phyloP scores from a whole-genome alignment of 208 protist species.

The Strigomonas galati region DNA sequence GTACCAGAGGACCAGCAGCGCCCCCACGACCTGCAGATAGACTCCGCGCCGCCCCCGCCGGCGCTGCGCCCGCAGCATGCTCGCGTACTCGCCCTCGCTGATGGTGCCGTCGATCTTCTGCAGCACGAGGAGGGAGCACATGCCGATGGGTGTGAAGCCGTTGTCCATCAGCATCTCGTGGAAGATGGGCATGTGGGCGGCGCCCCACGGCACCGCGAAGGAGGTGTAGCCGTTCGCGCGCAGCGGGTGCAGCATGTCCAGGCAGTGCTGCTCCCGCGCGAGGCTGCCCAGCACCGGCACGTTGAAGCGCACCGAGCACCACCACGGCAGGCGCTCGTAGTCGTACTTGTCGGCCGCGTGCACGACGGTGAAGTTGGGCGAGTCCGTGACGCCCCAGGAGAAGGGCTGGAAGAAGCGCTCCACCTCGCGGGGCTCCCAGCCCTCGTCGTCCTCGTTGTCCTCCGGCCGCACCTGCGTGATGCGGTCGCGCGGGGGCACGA shows the following conservation, averaged over 20 bases:
- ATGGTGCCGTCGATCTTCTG: slow-evolving; percentile 60
- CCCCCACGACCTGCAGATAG: slow-evolving; percentile 23
- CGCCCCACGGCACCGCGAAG: slow-evolving; percentile 85
- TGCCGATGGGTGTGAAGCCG: slow-evolving; percentile 62
- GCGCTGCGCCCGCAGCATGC: slow-evolving; percentile 41
- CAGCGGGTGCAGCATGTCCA: slow-evolving; percentile 71
- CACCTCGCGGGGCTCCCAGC: slow-evolving; percentile 78
- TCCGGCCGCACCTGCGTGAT: slow-evolving; percentile 27
- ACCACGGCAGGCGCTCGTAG: slow-evolving; percentile 79
- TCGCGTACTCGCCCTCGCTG: slow-evolving; percentile 66
- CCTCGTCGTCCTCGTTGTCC: slow-evolving; percentile 75
- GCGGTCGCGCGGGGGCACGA: slow-evolving; percentile 56
- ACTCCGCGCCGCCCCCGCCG: slow-evolving; percentile 21
- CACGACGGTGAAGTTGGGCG: slow-evolving; percentile 68
- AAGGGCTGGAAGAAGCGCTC: slow-evolving; percentile 81
- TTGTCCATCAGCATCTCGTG: slow-evolving; percentile 85
- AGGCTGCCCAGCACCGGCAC: slow-evolving; percentile 63
- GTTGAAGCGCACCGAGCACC: slow-evolving; percentile 78
- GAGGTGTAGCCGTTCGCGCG: slow-evolving; percentile 58
- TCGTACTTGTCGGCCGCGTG: slow-evolving; percentile 88
- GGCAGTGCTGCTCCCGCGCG: slow-evolving; percentile 71
- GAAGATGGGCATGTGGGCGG: slow-evolving; percentile 82
- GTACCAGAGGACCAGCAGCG: slow-evolving; percentile 22
- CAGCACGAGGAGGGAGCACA: slow-evolving; percentile 66
- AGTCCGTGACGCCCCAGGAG: slow-evolving; percentile 83